Evolutionary conservation across 257 asterid genomes (phyloP).

Genomic region (Solanum bulbocastanum): DNA sequence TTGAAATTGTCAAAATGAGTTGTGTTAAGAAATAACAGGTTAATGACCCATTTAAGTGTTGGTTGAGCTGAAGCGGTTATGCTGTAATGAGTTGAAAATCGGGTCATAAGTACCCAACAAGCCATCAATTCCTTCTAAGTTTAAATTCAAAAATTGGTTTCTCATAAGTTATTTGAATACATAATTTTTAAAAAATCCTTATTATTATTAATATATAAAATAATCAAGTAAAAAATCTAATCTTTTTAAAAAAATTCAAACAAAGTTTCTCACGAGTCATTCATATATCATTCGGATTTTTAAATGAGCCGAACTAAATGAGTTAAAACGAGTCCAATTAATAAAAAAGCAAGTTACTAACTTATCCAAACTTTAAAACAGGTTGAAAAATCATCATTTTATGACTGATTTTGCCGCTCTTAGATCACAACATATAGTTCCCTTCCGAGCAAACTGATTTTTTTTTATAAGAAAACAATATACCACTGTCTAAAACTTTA

Average conservation of each 20-base stretch:
- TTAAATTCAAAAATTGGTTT: background rate
- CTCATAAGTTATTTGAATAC: background rate
- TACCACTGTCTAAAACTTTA: background rate
- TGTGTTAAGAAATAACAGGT: rapidly evolving
- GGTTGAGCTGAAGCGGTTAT: background rate
- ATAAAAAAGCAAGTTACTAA: background rate
- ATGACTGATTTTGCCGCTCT: background rate
- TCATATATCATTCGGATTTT: background rate
- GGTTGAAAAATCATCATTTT: background rate
- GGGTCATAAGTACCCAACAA: background rate
- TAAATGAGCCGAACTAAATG: background rate
- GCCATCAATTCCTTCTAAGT: background rate
- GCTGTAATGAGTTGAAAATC: background rate
- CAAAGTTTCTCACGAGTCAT: background rate
- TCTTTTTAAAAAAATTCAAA: no score
- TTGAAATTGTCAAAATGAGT: background rate
- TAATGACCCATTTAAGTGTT: background rate
- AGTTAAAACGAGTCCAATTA: background rate
- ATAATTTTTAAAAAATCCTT: no score
- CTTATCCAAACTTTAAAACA: background rate
- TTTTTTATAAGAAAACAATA: background rate
- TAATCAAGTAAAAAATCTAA: background rate
- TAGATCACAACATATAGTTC: background rate
- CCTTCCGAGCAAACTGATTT: background rate
- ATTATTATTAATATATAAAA: background rate